These are phyloP conservation scores for Neocatenulostroma microsporum DNA, from an alignment of 2,329 filamentous ascomycete species.

Conservation along the genomic window DNA sequence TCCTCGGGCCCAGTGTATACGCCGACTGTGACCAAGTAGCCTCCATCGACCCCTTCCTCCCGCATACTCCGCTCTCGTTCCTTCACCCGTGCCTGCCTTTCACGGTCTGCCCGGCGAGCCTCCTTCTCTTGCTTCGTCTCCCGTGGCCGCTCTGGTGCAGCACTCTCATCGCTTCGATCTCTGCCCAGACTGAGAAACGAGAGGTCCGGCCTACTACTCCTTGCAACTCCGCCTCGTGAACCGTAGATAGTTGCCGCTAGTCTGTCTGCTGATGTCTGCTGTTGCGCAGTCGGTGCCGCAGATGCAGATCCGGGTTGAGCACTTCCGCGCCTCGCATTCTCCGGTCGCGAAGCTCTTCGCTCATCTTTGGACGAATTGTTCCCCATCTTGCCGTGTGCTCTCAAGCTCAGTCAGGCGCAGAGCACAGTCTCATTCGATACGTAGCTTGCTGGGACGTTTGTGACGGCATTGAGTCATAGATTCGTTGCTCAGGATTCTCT, in stretches of 20 bases:
- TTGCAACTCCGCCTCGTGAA: constrained; percentile 30
- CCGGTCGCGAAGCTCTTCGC: constrained; percentile 30
- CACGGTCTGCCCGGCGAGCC: constrained; percentile 73
- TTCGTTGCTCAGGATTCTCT: constrained; percentile 1
- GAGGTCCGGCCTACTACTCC: constrained; percentile 51
- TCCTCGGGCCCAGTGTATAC: constrained; percentile 90
- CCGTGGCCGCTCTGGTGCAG: constrained; percentile 51
- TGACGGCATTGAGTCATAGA: constrained; percentile 3
- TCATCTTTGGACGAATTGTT: constrained; percentile 44
- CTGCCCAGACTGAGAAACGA: constrained; percentile 50
- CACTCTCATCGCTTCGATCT: constrained; percentile 29
- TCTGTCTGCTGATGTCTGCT: constrained; percentile 18
- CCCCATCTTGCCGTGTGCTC: constrained; percentile 31
- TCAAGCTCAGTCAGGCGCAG: constrained; percentile 3
- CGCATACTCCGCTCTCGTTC: constrained; percentile 85
- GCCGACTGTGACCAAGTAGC: constrained; percentile 87
- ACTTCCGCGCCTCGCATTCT: constrained; percentile 27
- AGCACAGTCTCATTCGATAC: neutral
- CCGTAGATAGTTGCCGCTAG: constrained; percentile 34
- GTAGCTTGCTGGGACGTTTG: neutral
- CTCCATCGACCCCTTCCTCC: constrained; percentile 90
- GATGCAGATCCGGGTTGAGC: constrained; percentile 19
- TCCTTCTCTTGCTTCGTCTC: constrained; percentile 91
- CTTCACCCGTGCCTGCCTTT: constrained; percentile 66
- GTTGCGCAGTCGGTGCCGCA: constrained; percentile 8